These are phyloP conservation scores for Tulasnella calospora DNA, from an alignment of 768 basidiomycete genomes.

Conservation along the genomic window DNA sequence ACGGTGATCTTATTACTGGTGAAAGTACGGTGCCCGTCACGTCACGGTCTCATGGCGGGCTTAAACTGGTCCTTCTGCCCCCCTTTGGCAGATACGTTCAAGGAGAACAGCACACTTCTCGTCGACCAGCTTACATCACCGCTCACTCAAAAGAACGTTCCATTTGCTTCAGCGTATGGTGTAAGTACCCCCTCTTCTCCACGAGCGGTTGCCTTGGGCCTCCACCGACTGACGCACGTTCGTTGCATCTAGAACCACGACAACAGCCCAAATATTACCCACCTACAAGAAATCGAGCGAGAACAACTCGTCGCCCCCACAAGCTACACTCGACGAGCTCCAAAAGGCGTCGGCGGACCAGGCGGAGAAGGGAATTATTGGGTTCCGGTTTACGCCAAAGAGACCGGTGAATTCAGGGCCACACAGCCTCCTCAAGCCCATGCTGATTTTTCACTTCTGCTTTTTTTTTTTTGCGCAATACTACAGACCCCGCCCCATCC, in stretches of 20 bases:
- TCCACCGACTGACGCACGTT: not conserved
- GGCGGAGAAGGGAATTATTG: conserved; percentile 69
- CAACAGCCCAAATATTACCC: conserved; percentile 67
- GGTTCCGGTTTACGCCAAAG: conserved; percentile 53
- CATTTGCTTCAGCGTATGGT: conserved; percentile 66
- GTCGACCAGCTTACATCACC: conserved; percentile 62
- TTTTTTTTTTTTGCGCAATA: not conserved
- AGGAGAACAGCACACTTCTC: conserved; percentile 59
- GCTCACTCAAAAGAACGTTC: conserved; percentile 51
- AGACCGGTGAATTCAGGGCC: conserved; percentile 3
- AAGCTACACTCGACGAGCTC: conserved; percentile 60
- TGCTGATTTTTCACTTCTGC: not conserved
- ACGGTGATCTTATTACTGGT: conserved; percentile 70
- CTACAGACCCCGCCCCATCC: conserved; percentile 45
- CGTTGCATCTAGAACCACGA: conserved; percentile 56
- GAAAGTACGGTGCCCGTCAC: conserved; percentile 45
- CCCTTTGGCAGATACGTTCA: conserved; percentile 38
- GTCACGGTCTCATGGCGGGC: not conserved
- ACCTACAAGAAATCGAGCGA: conserved; percentile 58
- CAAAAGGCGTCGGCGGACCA: conserved; percentile 55
- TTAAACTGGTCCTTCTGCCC: no score
- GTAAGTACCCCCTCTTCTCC: conserved; percentile 41
- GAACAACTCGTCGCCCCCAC: conserved; percentile 52
- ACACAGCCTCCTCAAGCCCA: not conserved
- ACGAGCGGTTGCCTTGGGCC: not conserved